These are phyloP conservation scores for Aspergillus awamori DNA, from an alignment of 2,329 filamentous ascomycete genomes.

Conservation along the genomic window DNA sequence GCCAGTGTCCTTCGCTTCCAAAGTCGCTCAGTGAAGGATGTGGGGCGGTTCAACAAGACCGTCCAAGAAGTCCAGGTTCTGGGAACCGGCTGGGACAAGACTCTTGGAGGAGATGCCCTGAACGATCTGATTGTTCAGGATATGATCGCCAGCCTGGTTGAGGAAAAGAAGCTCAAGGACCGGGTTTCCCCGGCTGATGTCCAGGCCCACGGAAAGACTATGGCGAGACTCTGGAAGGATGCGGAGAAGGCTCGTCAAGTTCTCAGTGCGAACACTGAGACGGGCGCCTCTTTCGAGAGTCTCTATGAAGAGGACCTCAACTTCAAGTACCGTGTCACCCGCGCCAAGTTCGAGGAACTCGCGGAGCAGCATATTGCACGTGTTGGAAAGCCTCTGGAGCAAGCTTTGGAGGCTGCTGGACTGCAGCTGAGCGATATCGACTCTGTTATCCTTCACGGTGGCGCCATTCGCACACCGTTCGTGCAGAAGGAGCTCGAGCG, in stretches of 20 bases:
- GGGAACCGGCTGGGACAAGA: slow-evolving; percentile 84
- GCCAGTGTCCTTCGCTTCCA: slow-evolving; percentile 90
- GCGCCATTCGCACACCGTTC: slow-evolving; percentile 86
- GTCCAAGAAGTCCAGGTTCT: slow-evolving; percentile 91
- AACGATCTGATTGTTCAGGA: slow-evolving; percentile 88
- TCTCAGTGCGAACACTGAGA: slow-evolving; percentile 88
- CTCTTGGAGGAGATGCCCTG: slow-evolving; percentile 84
- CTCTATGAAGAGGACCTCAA: slow-evolving; percentile 84
- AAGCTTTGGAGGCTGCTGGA: slow-evolving; percentile 73
- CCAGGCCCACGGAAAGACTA: slow-evolving; percentile 75
- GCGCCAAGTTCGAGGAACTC: slow-evolving; percentile 79
- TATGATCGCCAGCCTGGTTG: slow-evolving; percentile 78
- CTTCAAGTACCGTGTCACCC: slow-evolving; percentile 86
- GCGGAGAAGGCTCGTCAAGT: slow-evolving; percentile 85
- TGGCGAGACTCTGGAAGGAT: slow-evolving; percentile 91
- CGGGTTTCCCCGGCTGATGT: slow-evolving; percentile 49
- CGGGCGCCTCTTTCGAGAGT: slow-evolving; percentile 78
- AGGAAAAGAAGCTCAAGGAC: slow-evolving; percentile 59
- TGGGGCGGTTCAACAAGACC: slow-evolving; percentile 93
- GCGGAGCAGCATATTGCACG: slow-evolving; percentile 68
- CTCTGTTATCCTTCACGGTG: slow-evolving; percentile 91
- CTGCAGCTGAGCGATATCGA: slow-evolving; percentile 76
- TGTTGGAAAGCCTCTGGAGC: slow-evolving; percentile 69
- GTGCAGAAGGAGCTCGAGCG: slow-evolving; percentile 87
- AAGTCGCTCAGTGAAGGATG: slow-evolving; percentile 83